Base-by-base conservation (phyloP, 768 basidiomycete species). In the Lentinula sp. region DNA sequence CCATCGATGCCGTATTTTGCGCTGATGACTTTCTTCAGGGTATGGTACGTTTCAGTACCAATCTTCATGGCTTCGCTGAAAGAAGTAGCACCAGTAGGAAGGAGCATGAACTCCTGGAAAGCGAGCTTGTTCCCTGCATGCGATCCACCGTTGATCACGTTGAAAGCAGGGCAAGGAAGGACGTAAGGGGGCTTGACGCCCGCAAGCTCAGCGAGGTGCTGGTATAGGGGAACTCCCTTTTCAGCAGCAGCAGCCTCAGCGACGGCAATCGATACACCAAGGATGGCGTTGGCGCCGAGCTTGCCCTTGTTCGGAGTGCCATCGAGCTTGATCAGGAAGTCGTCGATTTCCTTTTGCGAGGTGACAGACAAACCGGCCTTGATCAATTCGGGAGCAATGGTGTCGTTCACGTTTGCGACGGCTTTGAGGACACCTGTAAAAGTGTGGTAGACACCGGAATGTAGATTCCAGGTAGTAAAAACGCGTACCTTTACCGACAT, bases 51-150 rank as follows among this genome's bases (percentile, higher is more conserved):
- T 79, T 99, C 97, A 9, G 95, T 91, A 63, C 97, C 97, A 63
- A 96, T 95, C 80, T 98, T 96, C 88, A 99, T 88, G 61, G 97
- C 95, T 81, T 99, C 95, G 36, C 91, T 87, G 84, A 98, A 99
- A 62, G 83, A 83, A 16, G 81, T 68, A 56, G 97, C 97, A 57
- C 95, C 96, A 63, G 94, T 95, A 64, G 97, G 96, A 64, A 98
- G 84, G 67, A 99, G 84, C 97, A 99, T 98, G 83, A 99, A 99
- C 78, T 99, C 97, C 78, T 99, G 97, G 92, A 98, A 99, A 42
- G 97, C 97, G 65, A 99, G 91, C 78, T 96, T 95, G 85, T 99
- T 99, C 55, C 97, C 97, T 62, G 97, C 97, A 74, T 99, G 97
- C 64, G 96, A 98, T 65, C 97, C 97, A 75, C 97, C 97, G 78